Base-by-base conservation (phyloP, 2,329 filamentous ascomycete species). In the Meredithiella fracta region DNA sequence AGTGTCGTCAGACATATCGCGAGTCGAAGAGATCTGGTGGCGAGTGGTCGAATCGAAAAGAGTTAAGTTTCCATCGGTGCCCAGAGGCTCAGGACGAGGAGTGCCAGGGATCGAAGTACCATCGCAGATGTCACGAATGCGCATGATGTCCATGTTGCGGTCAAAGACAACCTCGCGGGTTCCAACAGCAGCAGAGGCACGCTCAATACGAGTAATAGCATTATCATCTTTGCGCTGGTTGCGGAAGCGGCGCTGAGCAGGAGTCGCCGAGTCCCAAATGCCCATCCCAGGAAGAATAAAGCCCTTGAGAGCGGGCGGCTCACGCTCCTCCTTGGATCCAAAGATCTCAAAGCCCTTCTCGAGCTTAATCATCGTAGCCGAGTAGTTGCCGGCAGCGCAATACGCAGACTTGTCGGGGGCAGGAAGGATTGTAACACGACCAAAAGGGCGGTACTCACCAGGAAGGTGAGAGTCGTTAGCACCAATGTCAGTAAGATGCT, bases 141-240 rank as follows among this genome's bases (percentile, higher is more conserved):
- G 66, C 53, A 73, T 71, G 62, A 75, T 70, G 9, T 78, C 65
- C 17, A 78, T 70, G 37, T 73, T 68, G 1, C 70, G 63, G 34
- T 75, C 72, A 69, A 82, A 83, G 51, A 88, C 77, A 22, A 78
- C 69, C 67, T 89, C 85, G 0, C 68, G 77, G 7, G 81, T 77
- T 57, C 78, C 75, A 34, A 88, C 78, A 1, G 74, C 72, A 60
- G 75, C 72, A 0, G 85, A 88, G 17, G 78, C 79, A 54, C 74
- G 67, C 62, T 81, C 75, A 67, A 91, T 80, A 58, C 78, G 76
- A 56, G 78, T 72, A 22, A 88, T 69, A n/a, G 87, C 80, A 1
- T 79, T 82, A n/a, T 72, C 74, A 55, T 83, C 79, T 66, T 91
- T 91, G 62, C 83, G 80, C 67, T 91, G 86, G 64, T 90, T 90